A percentile compares a stretch with the other conserved stretches of the same genome.
These are phyloP conservation scores for Ustilago lituana DNA, from an alignment of 1,284 basidiomycete genomes.

Conservation along the genomic window DNA sequence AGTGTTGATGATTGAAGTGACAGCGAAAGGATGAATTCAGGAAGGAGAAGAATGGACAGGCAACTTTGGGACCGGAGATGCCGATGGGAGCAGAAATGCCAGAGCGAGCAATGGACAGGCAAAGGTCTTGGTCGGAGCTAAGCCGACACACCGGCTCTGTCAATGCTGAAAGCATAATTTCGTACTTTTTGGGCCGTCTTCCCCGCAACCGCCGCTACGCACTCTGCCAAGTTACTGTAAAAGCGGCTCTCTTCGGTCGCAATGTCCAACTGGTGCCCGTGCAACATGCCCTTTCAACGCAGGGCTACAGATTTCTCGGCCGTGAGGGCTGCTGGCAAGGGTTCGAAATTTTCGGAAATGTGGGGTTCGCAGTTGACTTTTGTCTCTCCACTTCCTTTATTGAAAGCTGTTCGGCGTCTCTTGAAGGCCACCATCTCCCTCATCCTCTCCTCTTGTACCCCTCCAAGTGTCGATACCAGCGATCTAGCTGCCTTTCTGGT, in stretches of 20 bases:
- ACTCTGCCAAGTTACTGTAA: too few relatives aligned
- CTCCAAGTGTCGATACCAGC: too few relatives aligned
- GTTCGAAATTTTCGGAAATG: too few relatives aligned
- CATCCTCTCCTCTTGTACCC: too few relatives aligned
- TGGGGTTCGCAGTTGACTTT: too few relatives aligned
- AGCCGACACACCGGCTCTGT: slow-evolving; percentile 6
- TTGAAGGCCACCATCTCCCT: too few relatives aligned
- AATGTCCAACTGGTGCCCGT: too few relatives aligned
- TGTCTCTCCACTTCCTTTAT: too few relatives aligned
- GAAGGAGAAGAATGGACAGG: not conserved
- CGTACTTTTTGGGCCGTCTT: slow-evolving; percentile 23
- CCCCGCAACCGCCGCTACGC: slow-evolving; percentile 22
- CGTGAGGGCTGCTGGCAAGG: too few relatives aligned
- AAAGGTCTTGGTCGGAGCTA: slow-evolving; percentile 3
- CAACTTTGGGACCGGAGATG: too few relatives aligned
- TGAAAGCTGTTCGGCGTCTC: too few relatives aligned
- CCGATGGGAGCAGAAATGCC: slow-evolving; percentile 19
- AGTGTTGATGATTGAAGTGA: not conserved
- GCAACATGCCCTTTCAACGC: not conserved
- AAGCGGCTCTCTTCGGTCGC: not conserved
- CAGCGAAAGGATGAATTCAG: not conserved
- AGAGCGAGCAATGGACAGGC: slow-evolving; percentile 23
- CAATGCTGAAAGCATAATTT: slow-evolving; percentile 4
- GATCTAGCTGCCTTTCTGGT: not conserved
- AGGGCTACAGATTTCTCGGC: slow-evolving; percentile 9